phyloP scores from a whole-genome alignment of 306 rosid genomes.

The Fagus crenata region DNA sequence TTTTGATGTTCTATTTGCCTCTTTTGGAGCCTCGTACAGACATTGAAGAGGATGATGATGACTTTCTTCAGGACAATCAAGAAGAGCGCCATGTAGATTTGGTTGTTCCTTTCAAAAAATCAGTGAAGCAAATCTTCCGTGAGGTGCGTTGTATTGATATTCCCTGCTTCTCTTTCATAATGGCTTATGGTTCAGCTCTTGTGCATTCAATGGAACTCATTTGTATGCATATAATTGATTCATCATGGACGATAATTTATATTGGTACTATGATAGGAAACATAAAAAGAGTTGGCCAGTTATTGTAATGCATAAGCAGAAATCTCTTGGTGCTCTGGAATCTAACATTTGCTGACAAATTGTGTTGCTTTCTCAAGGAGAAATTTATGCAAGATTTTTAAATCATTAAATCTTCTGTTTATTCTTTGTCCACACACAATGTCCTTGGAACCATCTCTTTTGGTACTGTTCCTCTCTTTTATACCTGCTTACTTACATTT shows the following conservation, averaged over 20 bases:
- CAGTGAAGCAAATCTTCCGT: slow-evolving; percentile 76
- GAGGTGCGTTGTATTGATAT: slow-evolving; percentile 53
- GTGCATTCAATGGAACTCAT: slow-evolving; percentile 13
- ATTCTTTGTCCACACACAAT: neutral
- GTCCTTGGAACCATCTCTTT: neutral
- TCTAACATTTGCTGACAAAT: neutral
- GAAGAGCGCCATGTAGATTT: slow-evolving; percentile 46
- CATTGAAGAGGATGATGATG: slow-evolving; percentile 70
- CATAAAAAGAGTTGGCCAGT: neutral
- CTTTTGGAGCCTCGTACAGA: slow-evolving; percentile 72
- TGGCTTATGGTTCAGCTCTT: slow-evolving; percentile 8
- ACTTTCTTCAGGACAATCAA: slow-evolving; percentile 44
- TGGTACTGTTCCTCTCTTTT: neutral
- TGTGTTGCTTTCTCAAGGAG: neutral
- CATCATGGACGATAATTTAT: neutral
- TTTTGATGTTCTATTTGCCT: slow-evolving; percentile 72
- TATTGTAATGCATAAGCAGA: neutral
- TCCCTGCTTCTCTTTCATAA: slow-evolving; percentile 11
- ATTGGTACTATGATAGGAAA: neutral
- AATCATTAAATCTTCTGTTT: neutral
- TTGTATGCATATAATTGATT: neutral
- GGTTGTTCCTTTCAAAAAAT: slow-evolving; percentile 75
- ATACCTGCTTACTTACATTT: neutral
- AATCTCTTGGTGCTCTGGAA: neutral
- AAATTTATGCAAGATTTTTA: neutral